phyloP scores from a whole-genome alignment of 2,329 filamentous ascomycete species.

The Fusarium kyushuense region DNA sequence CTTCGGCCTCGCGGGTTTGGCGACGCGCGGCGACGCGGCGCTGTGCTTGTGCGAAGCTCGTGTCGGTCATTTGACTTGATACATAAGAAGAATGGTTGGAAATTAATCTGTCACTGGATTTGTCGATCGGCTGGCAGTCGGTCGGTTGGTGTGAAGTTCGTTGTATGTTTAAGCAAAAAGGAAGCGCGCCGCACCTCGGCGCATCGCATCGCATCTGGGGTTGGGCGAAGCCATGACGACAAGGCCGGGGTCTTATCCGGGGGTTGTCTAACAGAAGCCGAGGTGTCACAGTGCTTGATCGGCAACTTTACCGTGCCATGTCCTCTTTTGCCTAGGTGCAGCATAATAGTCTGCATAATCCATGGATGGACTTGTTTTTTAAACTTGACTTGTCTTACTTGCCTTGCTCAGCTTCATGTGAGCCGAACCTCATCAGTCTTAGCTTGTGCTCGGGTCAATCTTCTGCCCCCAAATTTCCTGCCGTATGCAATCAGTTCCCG shows the following conservation, averaged over 20 bases:
- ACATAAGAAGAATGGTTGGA: slow-evolving; percentile 47
- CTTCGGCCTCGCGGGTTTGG: slow-evolving; percentile 76
- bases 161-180: slow-evolving; percentile 26
- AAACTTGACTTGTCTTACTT: background rate
- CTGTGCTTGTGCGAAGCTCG: slow-evolving; percentile 89
- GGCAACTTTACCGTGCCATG: background rate
- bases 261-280: slow-evolving; percentile 38
- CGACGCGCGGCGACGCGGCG: slow-evolving; percentile 86
- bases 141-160: slow-evolving; percentile 14
- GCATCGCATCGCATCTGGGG: slow-evolving; percentile 34
- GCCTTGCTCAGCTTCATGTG: background rate
- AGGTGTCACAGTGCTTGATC: slow-evolving; percentile 36
- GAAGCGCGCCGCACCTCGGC: slow-evolving; percentile 24
- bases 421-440: background rate
- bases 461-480: background rate
- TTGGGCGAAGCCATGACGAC: slow-evolving; percentile 43
- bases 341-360: background rate
- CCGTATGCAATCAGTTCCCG: background rate
- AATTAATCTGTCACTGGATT: background rate
- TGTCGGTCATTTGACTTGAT: slow-evolving; percentile 59
- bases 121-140: slow-evolving; percentile 8
- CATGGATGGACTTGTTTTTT: background rate
- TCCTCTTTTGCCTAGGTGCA: slow-evolving; percentile 1
- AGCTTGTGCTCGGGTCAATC: background rate
- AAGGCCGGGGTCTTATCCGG: slow-evolving; percentile 13